A percentile compares a stretch with the other conserved stretches of the same genome.
phyloP scores from a whole-genome alignment of 2,329 filamentous ascomycete species.

The Sarocladium brachiariae region DNA sequence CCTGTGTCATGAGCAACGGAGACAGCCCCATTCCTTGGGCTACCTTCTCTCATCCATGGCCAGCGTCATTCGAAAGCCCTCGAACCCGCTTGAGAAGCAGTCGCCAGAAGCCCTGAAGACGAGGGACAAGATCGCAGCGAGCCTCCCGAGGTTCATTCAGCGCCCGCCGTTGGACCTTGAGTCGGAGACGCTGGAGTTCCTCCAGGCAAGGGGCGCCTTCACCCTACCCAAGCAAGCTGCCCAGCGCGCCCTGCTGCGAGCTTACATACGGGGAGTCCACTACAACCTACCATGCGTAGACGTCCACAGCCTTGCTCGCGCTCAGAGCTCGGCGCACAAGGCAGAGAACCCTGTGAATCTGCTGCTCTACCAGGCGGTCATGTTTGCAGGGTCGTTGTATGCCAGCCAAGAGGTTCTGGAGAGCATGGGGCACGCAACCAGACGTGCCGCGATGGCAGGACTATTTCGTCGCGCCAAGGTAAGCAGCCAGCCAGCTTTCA shows the following conservation, averaged over 20 bases:
- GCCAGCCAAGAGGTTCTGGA: not conserved
- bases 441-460: not conserved
- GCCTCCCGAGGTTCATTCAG: not conserved
- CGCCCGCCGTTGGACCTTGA: not conserved
- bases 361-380: not conserved
- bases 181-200: not conserved
- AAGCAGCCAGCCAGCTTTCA: not conserved
- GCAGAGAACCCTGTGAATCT: not conserved
- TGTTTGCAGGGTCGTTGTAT: not conserved
- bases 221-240: not conserved
- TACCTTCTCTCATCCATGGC: not conserved
- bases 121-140: not conserved
- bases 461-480: not conserved
- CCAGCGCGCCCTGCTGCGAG: not conserved
- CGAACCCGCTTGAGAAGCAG: no score
- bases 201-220: not conserved
- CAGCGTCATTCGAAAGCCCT: not conserved
- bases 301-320: not conserved
- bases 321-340: not conserved
- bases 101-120: not conserved
- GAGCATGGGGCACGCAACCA: not conserved
- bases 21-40: not conserved
- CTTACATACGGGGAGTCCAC: not conserved
- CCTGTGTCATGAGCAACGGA: no score
- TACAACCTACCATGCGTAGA: conserved; percentile 2